phyloP scores from a whole-genome alignment of 495 filamentous ascomycete species.

The Saxophila tyrrhenica region DNA sequence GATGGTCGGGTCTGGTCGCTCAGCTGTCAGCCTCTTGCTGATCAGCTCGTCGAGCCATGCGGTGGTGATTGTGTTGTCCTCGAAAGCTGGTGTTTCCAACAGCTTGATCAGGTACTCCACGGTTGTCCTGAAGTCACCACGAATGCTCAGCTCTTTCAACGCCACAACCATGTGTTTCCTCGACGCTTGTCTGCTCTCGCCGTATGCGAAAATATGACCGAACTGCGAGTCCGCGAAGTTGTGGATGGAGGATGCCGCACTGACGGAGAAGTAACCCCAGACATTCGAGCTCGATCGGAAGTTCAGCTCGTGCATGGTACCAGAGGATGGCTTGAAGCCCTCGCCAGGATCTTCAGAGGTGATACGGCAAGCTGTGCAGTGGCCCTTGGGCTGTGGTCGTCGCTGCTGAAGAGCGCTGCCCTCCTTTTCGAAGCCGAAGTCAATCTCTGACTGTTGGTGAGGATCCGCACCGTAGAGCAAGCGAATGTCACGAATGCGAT shows the following conservation, averaged over 20 bases:
- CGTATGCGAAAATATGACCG: slow-evolving; percentile 98
- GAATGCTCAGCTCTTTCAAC: slow-evolving; percentile 96
- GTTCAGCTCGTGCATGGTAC: slow-evolving; percentile 98
- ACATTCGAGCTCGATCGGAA: slow-evolving; percentile 98
- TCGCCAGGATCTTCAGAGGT: slow-evolving; percentile 98
- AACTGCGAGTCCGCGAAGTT: slow-evolving; percentile 99
- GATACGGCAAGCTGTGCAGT: slow-evolving; percentile 97
- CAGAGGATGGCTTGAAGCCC: slow-evolving; percentile 98
- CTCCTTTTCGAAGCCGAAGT: slow-evolving; percentile 89
- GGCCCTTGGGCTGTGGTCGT: slow-evolving; percentile 82
- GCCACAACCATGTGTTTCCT: slow-evolving; percentile 99
- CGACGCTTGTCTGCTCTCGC: slow-evolving; percentile 89
- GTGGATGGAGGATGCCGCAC: slow-evolving; percentile 92
- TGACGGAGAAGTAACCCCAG: slow-evolving; percentile 99
- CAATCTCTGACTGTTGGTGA: slow-evolving; percentile 71
- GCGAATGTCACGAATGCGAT: slow-evolving; percentile 91
- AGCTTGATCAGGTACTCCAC: slow-evolving; percentile 99
- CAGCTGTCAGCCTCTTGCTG: slow-evolving; percentile 90
- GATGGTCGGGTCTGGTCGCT: slow-evolving; percentile 83
- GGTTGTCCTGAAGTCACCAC: slow-evolving; percentile 96
- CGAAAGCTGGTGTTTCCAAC: slow-evolving; percentile 94
- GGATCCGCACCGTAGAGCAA: slow-evolving; percentile 94
- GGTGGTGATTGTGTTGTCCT: slow-evolving; percentile 98
- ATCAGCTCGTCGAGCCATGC: slow-evolving; percentile 99
- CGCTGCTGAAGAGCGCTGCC: slow-evolving; percentile 77